phyloP scores from a whole-genome alignment of 2,329 filamentous ascomycete genomes.

The Aspergillus neotritici region DNA sequence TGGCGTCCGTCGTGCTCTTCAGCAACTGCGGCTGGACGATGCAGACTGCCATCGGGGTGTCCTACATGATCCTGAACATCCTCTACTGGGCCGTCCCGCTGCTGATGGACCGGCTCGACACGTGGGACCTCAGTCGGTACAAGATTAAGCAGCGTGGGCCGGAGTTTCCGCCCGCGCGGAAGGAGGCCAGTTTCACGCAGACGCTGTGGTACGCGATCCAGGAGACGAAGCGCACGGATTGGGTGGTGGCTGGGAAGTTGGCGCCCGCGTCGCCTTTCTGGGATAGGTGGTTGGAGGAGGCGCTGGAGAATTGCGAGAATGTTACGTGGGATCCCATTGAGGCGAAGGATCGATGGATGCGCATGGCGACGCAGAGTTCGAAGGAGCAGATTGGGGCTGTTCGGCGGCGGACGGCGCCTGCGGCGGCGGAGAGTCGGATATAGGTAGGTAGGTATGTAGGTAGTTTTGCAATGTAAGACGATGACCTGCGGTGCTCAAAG shows the following conservation, averaged over 20 bases:
- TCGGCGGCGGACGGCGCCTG: too few relatives aligned
- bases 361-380: neutral
- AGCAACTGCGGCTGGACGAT: conserved; percentile 59
- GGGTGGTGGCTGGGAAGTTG: conserved; percentile 49
- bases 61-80: conserved; percentile 56
- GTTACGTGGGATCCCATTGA: neutral
- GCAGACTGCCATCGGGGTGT: conserved; percentile 53
- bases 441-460: too few relatives aligned
- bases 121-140: conserved; percentile 55
- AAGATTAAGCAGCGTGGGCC: conserved; percentile 38
- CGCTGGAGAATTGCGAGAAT: conserved; percentile 10
- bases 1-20: conserved; percentile 56
- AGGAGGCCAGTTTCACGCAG: conserved; percentile 46
- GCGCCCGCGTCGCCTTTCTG: conserved; percentile 51
- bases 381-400: too few relatives aligned
- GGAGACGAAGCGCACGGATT: conserved; percentile 49
- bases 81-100: conserved; percentile 55
- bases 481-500: too few relatives aligned
- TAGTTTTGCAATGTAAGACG: too few relatives aligned
- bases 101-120: conserved; percentile 43
- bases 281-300: conserved; percentile 47
- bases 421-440: too few relatives aligned
- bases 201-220: conserved; percentile 57
- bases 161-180: conserved; percentile 31
- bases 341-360: conserved; percentile 3